Evolutionary conservation across 176 grass and related monocot species (phyloP).

Genomic region (Echinochloa phyllopogon): DNA sequence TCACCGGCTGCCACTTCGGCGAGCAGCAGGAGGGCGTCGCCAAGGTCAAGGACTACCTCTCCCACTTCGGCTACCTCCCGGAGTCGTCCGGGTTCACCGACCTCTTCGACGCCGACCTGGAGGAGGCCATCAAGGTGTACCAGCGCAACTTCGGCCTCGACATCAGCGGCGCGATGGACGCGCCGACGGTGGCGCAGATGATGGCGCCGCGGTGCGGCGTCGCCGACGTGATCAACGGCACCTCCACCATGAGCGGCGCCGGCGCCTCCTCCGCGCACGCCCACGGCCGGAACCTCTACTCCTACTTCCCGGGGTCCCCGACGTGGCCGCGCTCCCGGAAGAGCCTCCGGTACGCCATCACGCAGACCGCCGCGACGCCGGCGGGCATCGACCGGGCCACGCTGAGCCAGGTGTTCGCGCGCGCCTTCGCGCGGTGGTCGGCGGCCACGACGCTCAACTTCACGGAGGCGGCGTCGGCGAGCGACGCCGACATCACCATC

Average conservation of each 20-base stretch:
- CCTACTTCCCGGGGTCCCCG: slow-evolving; percentile 76
- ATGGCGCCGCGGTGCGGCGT: slow-evolving; percentile 85
- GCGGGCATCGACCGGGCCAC: slow-evolving; percentile 53
- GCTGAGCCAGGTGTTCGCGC: slow-evolving; percentile 61
- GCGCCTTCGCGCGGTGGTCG: slow-evolving; percentile 79
- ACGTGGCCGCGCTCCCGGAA: slow-evolving; percentile 59
- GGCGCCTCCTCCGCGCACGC: not conserved
- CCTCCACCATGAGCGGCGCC: slow-evolving; percentile 46
- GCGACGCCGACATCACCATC: slow-evolving; percentile 71
- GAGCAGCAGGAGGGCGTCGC: slow-evolving; percentile 62
- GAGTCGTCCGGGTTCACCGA: slow-evolving; percentile 56
- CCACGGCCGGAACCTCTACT: slow-evolving; percentile 70
- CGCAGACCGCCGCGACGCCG: slow-evolving; percentile 50
- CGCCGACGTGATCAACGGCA: slow-evolving; percentile 77
- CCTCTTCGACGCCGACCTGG: slow-evolving; percentile 65
- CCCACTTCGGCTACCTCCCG: slow-evolving; percentile 78
- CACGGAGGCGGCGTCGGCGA: slow-evolving; percentile 51
- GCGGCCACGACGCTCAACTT: slow-evolving; percentile 73
- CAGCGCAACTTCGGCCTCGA: slow-evolving; percentile 74
- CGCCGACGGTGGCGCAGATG: slow-evolving; percentile 63
- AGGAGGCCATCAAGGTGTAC: slow-evolving; percentile 66
- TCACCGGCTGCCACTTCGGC: slow-evolving; percentile 76
- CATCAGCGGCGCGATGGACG: slow-evolving; percentile 64
- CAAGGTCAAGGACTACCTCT: slow-evolving; percentile 73
- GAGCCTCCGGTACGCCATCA: slow-evolving; percentile 64